Evolutionary conservation across 805 yeast genomes (phyloP).

Genomic region (Sungouiella thailandica): DNA sequence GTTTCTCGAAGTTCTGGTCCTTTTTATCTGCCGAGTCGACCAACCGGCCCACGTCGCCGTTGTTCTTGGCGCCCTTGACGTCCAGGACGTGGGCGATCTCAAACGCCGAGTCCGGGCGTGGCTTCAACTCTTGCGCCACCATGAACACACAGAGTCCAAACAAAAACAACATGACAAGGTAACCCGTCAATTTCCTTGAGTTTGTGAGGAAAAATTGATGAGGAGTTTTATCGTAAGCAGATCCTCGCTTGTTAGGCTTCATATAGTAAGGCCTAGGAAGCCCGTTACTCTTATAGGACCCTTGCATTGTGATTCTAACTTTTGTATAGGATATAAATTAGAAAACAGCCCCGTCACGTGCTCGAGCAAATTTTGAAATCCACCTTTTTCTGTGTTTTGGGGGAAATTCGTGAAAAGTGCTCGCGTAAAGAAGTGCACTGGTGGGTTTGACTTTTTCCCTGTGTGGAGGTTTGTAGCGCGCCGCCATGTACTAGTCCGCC

Average conservation of each 20-base stretch:
- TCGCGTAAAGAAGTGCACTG: too few species aligned
- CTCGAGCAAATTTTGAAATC: too few species aligned
- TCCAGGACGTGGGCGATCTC: constrained; percentile 20
- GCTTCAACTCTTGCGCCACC: constrained; percentile 33
- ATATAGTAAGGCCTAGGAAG: constrained; percentile 43
- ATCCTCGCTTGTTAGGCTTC: constrained; percentile 36
- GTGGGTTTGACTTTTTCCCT: too few species aligned
- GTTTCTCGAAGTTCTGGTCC: constrained; percentile 29
- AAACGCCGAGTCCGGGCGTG: constrained; percentile 22
- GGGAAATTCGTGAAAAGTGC: too few species aligned
- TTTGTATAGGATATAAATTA: too few species aligned
- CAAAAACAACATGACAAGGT: constrained; percentile 26
- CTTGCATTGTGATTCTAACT: constrained; percentile 42
- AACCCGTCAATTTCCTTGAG: constrained; percentile 35
- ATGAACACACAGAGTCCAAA: constrained; percentile 33
- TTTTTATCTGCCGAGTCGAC: constrained; percentile 24
- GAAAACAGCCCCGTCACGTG: too few species aligned
- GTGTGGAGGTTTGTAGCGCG: too few species aligned
- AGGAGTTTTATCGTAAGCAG: constrained; percentile 33
- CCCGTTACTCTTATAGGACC: constrained; percentile 37
- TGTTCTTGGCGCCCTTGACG: constrained; percentile 9
- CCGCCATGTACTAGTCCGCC: too few species aligned
- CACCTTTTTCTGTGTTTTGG: too few species aligned
- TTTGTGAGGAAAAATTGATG: constrained; percentile 30
- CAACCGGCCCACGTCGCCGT: constrained; percentile 25